Evolutionary conservation across 768 basidiomycete species (phyloP).

Genomic region (Lyophyllum atratum): DNA sequence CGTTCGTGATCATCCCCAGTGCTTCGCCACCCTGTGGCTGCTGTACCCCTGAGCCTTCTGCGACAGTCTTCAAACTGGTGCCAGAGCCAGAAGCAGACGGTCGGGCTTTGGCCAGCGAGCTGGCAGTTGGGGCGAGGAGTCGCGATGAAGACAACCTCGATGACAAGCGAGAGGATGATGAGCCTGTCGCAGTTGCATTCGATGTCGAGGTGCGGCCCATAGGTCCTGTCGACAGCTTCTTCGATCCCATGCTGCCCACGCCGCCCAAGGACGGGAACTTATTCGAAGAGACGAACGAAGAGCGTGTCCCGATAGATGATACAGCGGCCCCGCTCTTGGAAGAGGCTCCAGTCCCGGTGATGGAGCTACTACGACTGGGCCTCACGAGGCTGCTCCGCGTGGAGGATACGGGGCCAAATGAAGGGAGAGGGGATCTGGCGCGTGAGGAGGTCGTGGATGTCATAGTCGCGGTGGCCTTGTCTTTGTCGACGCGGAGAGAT

Average conservation of each 20-base stretch:
- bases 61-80: constrained; percentile 9
- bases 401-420: constrained; percentile 15
- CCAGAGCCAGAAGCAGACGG: constrained; percentile 11
- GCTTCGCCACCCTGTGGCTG: constrained; percentile 2
- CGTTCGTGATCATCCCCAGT: constrained; percentile 37
- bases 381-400: constrained; percentile 8
- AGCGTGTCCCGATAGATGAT: constrained; percentile 48
- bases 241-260: constrained; percentile 38
- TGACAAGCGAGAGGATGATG: constrained; percentile 23
- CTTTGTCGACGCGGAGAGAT: constrained; percentile 20
- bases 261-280: constrained; percentile 21
- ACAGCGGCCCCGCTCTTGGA: constrained; percentile 26
- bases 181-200: constrained; percentile 10
- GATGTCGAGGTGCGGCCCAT: background rate
- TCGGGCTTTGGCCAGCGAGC: constrained; percentile 64
- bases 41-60: background rate
- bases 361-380: constrained; percentile 9
- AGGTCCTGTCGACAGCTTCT: constrained; percentile 22
- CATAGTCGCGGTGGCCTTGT: constrained; percentile 13
- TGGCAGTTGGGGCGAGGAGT: constrained; percentile 74
- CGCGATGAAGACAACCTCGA: constrained; percentile 36
- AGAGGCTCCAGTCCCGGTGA: constrained; percentile 19
- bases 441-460: constrained; percentile 17
- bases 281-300: constrained; percentile 26
- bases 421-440: constrained; percentile 23